These are phyloP conservation scores for Fagus crenata DNA, from an alignment of 306 rosid genomes.

Conservation along the genomic window DNA sequence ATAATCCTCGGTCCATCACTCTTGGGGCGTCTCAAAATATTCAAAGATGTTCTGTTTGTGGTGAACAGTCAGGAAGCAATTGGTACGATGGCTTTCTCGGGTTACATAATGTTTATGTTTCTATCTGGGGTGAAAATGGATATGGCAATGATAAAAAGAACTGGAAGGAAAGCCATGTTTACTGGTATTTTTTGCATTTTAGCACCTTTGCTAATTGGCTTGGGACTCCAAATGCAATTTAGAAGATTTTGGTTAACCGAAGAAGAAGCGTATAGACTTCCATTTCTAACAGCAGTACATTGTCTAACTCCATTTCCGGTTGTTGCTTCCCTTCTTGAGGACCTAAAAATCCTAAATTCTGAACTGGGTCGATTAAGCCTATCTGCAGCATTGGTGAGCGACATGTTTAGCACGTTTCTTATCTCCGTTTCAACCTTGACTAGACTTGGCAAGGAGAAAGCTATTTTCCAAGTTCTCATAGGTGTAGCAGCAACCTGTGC, in stretches of 20 bases:
- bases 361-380: constrained; percentile 49
- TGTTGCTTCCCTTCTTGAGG: constrained; percentile 30
- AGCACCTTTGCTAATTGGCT: not conserved
- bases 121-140: constrained; percentile 61
- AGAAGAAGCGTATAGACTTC: constrained; percentile 4
- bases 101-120: constrained; percentile 43
- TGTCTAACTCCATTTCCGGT: constrained; percentile 38
- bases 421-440: not conserved
- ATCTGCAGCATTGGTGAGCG: constrained; percentile 48
- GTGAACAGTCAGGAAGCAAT: constrained; percentile 41
- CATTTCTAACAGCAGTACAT: constrained; percentile 20
- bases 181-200: constrained; percentile 29
- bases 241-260: not conserved
- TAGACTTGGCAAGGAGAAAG: fast-evolving
- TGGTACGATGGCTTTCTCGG: constrained; percentile 35
- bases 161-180: constrained; percentile 45
- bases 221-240: not conserved
- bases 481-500: not conserved
- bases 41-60: constrained; percentile 26
- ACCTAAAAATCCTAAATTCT: constrained; percentile 45
- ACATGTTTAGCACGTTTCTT: constrained; percentile 5
- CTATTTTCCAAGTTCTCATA: fast-evolving
- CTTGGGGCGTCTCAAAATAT: not conserved
- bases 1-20: constrained; percentile 36
- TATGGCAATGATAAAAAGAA: constrained; percentile 35